Evolutionary conservation across 2,329 filamentous ascomycete species (phyloP).

Genomic region (Arachnomyces sp.): DNA sequence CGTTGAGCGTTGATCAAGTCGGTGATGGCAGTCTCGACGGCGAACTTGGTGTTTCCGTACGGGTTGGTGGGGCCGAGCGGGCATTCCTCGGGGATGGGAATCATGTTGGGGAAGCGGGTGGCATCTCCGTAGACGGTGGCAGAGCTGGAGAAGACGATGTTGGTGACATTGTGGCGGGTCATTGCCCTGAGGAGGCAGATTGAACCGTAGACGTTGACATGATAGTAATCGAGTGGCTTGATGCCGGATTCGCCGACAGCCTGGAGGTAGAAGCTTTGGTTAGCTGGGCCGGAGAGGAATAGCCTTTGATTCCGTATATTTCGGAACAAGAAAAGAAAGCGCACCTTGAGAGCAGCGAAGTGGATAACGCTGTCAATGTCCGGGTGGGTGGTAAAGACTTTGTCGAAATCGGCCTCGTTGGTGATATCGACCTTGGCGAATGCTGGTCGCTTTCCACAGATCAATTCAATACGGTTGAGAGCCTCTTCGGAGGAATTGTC

Average conservation of each 20-base stretch:
- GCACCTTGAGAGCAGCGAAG: slow-evolving; percentile 92
- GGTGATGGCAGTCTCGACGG: slow-evolving; percentile 84
- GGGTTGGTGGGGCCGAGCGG: slow-evolving; percentile 95
- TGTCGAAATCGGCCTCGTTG: slow-evolving; percentile 72
- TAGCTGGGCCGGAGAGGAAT: not conserved
- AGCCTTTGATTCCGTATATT: not conserved
- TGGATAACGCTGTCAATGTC: slow-evolving; percentile 98
- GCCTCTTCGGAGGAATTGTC: slow-evolving; percentile 94
- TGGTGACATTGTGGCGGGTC: slow-evolving; percentile 81
- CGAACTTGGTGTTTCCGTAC: slow-evolving; percentile 93
- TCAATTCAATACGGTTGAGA: slow-evolving; percentile 89
- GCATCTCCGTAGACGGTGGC: slow-evolving; percentile 98
- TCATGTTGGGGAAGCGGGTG: slow-evolving; percentile 94
- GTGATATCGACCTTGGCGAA: slow-evolving; percentile 88
- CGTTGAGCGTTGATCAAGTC: slow-evolving; percentile 85
- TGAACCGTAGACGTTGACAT: slow-evolving; percentile 90
- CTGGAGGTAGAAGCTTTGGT: slow-evolving; percentile 39
- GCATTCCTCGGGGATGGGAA: slow-evolving; percentile 94
- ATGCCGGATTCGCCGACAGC: slow-evolving; percentile 92
- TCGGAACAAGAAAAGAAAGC: slow-evolving; percentile 13
- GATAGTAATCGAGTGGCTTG: slow-evolving; percentile 95
- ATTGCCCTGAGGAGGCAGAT: slow-evolving; percentile 80
- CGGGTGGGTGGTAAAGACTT: slow-evolving; percentile 80
- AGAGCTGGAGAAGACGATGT: slow-evolving; percentile 97
- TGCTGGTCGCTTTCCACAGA: slow-evolving; percentile 75